These are phyloP conservation scores for Acidiella bohemica DNA, from an alignment of 495 filamentous ascomycete genomes.

Conservation along the genomic window DNA sequence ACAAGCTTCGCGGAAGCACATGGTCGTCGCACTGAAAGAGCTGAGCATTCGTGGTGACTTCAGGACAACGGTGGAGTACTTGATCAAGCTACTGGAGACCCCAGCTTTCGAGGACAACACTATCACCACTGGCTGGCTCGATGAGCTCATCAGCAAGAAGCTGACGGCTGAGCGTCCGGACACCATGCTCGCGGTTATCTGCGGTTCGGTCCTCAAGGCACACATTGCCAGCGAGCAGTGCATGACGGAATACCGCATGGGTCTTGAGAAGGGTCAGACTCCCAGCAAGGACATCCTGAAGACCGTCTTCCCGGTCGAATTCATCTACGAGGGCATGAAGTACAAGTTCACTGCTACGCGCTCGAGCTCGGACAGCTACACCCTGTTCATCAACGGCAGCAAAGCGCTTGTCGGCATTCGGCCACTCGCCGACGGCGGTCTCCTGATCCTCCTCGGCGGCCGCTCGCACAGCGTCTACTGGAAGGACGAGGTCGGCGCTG, in stretches of 20 bases:
- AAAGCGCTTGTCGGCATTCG: conserved; percentile 91
- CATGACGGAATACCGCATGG: conserved; percentile 70
- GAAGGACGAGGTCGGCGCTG: conserved; percentile 96
- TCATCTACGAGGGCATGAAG: conserved; percentile 90
- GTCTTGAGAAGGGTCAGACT: conserved; percentile 95
- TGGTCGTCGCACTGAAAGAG: conserved; percentile 98
- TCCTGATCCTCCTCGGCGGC: conserved; percentile 79
- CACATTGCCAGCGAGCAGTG: conserved; percentile 82
- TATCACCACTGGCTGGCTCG: conserved; percentile 97
- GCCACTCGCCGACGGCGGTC: conserved; percentile 81
- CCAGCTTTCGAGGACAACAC: conserved; percentile 98
- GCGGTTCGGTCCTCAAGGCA: conserved; percentile 87
- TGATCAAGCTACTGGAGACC: conserved; percentile 97
- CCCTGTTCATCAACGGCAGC: conserved; percentile 97
- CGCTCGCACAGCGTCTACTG: conserved; percentile 98
- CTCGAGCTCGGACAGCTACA: conserved; percentile 86
- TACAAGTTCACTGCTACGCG: conserved; percentile 98
- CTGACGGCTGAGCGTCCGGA: conserved; percentile 94
- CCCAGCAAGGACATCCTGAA: conserved; percentile 91
- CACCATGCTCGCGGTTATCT: conserved; percentile 76
- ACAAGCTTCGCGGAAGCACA: conserved; percentile 91
- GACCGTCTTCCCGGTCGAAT: conserved; percentile 95
- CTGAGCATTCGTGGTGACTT: conserved; percentile 99
- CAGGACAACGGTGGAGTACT: conserved; percentile 93
- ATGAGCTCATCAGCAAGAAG: conserved; percentile 96